These are phyloP conservation scores for Wickerhamiella azymoides DNA, from an alignment of 805 yeast genomes.

Conservation along the genomic window DNA sequence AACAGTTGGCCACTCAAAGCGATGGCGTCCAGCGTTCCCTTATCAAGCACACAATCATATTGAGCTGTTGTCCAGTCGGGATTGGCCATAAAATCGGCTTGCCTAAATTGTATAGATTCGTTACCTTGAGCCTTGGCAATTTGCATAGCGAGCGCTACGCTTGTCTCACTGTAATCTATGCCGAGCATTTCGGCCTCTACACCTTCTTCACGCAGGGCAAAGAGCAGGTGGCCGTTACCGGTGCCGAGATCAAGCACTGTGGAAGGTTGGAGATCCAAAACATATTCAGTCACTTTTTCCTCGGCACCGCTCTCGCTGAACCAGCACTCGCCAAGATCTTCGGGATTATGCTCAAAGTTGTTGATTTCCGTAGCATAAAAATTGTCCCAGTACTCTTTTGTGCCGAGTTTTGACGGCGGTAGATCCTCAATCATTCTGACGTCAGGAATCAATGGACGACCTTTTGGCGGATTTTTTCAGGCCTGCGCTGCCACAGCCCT, in stretches of 20 bases:
- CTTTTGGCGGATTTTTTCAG: not conserved
- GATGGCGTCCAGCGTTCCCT: constrained; percentile 95
- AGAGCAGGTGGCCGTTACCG: constrained; percentile 85
- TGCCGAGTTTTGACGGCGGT: constrained; percentile 73
- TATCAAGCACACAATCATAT: constrained; percentile 73
- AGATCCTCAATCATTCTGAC: constrained; percentile 25
- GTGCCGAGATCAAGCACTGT: constrained; percentile 76
- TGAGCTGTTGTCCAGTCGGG: constrained; percentile 28
- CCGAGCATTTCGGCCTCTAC: constrained; percentile 51
- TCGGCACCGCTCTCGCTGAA: constrained; percentile 93
- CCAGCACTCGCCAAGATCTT: constrained; percentile 95
- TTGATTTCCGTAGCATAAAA: constrained; percentile 60
- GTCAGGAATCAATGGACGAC: constrained; percentile 1
- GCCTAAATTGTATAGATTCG: constrained; percentile 35
- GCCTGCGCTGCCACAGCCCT: not conserved
- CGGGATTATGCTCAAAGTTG: constrained; percentile 59
- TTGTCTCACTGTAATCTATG: constrained; percentile 70
- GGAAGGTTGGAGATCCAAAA: constrained; percentile 31
- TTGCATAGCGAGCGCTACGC: constrained; percentile 59
- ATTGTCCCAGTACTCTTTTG: constrained; percentile 82
- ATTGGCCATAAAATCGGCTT: constrained; percentile 51
- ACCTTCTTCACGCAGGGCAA: constrained; percentile 53
- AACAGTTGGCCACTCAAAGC: constrained; percentile 58
- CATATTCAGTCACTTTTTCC: constrained; percentile 58
- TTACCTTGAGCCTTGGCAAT: constrained; percentile 32